Percentiles rank a stretch among this genome's conserved stretches.
Evolutionary conservation across 805 yeast genomes (phyloP).

Genomic region (Saccharomycopsis sp.): DNA sequence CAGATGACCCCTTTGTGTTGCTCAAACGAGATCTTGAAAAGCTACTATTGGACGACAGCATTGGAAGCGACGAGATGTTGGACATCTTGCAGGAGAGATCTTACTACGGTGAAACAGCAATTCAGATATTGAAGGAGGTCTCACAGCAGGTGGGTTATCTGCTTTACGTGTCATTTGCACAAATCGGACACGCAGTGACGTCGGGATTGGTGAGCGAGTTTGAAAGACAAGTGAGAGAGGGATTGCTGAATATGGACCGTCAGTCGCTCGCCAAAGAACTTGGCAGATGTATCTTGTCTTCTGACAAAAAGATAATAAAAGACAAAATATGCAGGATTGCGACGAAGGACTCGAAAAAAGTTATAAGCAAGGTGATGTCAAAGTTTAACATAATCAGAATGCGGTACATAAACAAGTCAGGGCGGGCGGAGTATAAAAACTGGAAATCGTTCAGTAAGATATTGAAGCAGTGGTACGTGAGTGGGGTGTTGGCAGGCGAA

Average conservation of each 20-base stretch:
- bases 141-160: neutral
- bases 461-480: neutral
- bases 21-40: neutral
- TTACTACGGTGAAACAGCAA: neutral
- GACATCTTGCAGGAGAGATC: neutral
- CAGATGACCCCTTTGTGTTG: neutral
- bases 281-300: neutral
- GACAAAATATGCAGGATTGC: neutral
- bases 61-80: neutral
- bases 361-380: neutral
- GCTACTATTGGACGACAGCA: neutral
- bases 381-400: neutral
- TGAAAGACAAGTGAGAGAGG: neutral
- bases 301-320: neutral
- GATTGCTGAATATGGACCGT: neutral
- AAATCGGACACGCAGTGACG: neutral
- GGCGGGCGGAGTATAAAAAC: neutral
- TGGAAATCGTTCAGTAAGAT: neutral
- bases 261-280: neutral
- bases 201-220: neutral
- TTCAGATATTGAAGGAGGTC: neutral
- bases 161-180: neutral
- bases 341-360: neutral
- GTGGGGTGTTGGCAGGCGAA: neutral
- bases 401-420: neutral